Evolutionary conservation across 2,329 filamentous ascomycete genomes (phyloP), one percentile per base, ranked within the genome.

Genomic region (Ascochyta viciae-villosae): DNA sequence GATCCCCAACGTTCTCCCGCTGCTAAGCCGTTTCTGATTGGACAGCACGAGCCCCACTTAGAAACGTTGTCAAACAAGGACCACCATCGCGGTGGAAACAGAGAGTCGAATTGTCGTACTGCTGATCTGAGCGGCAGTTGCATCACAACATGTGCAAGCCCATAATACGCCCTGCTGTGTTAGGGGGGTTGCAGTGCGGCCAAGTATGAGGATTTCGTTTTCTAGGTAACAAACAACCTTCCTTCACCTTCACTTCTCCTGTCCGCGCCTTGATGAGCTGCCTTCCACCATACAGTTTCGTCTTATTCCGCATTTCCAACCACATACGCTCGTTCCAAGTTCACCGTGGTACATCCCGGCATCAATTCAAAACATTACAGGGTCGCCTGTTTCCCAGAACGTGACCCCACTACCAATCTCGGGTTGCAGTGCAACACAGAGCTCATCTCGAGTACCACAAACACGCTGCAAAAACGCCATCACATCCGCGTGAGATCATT

Each of bases 211-310:
- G 33, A 33, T 26, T 31, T 10, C 22, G 19, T 44, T 13, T 22
- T 22, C 42, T 43, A 50, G 35, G 47, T 56, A 50, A 46, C 43
- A 52, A 47, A 38, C 49, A 49, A n/a, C 12, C 41, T 37, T 34
- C 54, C 39, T 49, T 45, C 40, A 57, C 39, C 27, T 29, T 44
- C 50, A 49, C 44, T 43, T 43, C 38, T 47, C 31, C 34, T 39
- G 37, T 50, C 52, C 50, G 62, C 63, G 60, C 62, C 57, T 65
- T 65, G 60, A 66, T 33, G 59, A 61, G 63, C 64, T 58, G 57
- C 62, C 42, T 50, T 46, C 31, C 23, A 35, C 33, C 8, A 16
- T 9, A 35, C n/a, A 16, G 1, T 35, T 35, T 6, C 15, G 3
- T 16, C 33, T 31, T 31, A 31, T 13, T 15, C 12, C 29, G 6